Percentiles rank a stretch among this genome's conserved stretches.
These are phyloP conservation scores for Marsdenia floribunda DNA, from an alignment of 257 asterid species.

Conservation along the genomic window DNA sequence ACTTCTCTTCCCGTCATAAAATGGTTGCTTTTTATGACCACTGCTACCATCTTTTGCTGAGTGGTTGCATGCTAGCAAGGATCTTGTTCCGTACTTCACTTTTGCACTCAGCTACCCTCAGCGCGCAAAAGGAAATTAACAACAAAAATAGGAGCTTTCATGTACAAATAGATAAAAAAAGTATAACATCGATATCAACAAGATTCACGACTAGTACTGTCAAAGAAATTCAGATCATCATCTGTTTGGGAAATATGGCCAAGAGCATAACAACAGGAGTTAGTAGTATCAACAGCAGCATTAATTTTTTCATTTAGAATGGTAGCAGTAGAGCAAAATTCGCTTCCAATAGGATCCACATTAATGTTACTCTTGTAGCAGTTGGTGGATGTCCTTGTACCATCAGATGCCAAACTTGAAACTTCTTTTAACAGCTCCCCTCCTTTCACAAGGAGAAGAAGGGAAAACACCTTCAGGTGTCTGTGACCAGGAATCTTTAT, in stretches of 20 bases:
- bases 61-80: constrained; percentile 21
- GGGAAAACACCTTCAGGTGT: constrained; percentile 36
- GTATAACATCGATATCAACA: background rate
- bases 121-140: constrained; percentile 10
- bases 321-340: constrained; percentile 34
- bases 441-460: constrained; percentile 35
- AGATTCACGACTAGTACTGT: constrained; percentile 31
- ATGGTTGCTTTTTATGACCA: constrained; percentile 37
- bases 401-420: constrained; percentile 46
- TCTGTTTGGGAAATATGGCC: constrained; percentile 40
- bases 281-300: constrained; percentile 33
- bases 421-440: constrained; percentile 38
- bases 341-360: constrained; percentile 31
- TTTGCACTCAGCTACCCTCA: constrained; percentile 25
- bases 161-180: background rate
- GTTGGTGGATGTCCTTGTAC: constrained; percentile 29
- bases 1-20: constrained; percentile 35
- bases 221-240: constrained; percentile 48
- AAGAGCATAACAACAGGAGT: constrained; percentile 49
- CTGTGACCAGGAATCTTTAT: constrained; percentile 34
- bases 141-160: background rate
- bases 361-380: constrained; percentile 31
- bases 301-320: constrained; percentile 32
- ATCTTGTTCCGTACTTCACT: constrained; percentile 21
- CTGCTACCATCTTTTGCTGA: constrained; percentile 25